Evolutionary conservation across 23 red algal genomes (phyloP), one percentile per base, ranked within the genome.

Genomic region (Gracilaria caudata): DNA sequence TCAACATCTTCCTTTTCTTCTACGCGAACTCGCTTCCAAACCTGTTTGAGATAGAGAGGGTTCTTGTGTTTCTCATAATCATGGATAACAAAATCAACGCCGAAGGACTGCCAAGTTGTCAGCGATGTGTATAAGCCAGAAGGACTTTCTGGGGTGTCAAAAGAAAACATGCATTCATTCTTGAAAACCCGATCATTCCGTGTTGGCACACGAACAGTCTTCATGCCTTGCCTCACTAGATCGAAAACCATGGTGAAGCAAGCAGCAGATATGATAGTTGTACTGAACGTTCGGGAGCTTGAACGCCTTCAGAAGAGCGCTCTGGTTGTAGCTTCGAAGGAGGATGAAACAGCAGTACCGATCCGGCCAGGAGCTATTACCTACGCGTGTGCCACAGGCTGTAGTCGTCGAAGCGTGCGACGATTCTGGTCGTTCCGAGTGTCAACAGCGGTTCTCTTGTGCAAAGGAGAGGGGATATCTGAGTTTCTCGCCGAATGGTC

Each of bases 101-200:
- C 84, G 64, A 86, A 84, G 21, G 85, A 90, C 46, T 86, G 93
- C 86, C 86, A 95, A n/a, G 85, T 90, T 44, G 65, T 81, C 29
- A 95, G 81, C 19, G 93, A 95, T 12, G 93, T 95, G 65, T 81
- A 95, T 26, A 95, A 77, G 32, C 93, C 93, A 79, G 29, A 47
- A 23, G 77, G 57, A 39, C 71, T 90, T 40, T 90, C 84, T 10
- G 93, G 93, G 14, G 93, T 87, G 35, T 95, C 93, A 77, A 95
- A 95, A 8, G 85, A 95, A 59, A 95, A 83, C 85, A 85, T 85
- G 80, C 85, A 95, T 79, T 95, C 93, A 44, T 86, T 73, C 26
- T 77, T 78, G 45, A 68, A 85, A 36, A 93, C 90, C 10, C 66
- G 68, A 55, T 92, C 89, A 21, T 65, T 54, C 17, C 55, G 49